phyloP scores from a whole-genome alignment of 2,329 filamentous ascomycete species.

The Epichloe baconii region DNA sequence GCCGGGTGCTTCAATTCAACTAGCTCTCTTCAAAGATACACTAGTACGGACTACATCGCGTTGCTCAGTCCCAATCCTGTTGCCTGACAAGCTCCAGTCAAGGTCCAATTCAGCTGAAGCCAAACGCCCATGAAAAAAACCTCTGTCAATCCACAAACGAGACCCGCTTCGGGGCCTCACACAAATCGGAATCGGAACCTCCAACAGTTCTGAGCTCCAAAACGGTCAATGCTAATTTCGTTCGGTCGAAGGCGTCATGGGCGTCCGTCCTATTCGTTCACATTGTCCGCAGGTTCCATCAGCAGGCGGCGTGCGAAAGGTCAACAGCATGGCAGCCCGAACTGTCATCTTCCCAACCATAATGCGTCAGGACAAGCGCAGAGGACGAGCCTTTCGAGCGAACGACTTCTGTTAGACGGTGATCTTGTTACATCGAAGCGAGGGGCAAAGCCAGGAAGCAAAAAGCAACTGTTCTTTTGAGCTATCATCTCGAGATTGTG shows the following conservation, averaged over 20 bases:
- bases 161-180: not conserved
- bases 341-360: not conserved
- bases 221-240: not conserved
- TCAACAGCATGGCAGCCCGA: not conserved
- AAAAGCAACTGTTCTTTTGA: not conserved
- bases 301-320: not conserved
- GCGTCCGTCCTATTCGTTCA: not conserved
- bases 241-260: not conserved
- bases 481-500: not conserved
- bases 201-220: not conserved
- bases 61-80: not conserved
- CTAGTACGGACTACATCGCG: not conserved
- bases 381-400: not conserved
- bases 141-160: not conserved
- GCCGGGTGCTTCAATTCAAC: too few species aligned
- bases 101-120: too few species aligned
- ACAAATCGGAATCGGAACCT: not conserved
- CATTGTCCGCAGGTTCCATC: not conserved
- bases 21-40: not conserved
- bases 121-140: not conserved
- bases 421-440: not conserved
- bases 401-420: not conserved
- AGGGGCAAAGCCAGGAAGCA: not conserved
- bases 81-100: not conserved
- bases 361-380: not conserved